These are phyloP conservation scores for Alternaria rosae DNA, from an alignment of 2,329 filamentous ascomycete species.

Conservation along the genomic window DNA sequence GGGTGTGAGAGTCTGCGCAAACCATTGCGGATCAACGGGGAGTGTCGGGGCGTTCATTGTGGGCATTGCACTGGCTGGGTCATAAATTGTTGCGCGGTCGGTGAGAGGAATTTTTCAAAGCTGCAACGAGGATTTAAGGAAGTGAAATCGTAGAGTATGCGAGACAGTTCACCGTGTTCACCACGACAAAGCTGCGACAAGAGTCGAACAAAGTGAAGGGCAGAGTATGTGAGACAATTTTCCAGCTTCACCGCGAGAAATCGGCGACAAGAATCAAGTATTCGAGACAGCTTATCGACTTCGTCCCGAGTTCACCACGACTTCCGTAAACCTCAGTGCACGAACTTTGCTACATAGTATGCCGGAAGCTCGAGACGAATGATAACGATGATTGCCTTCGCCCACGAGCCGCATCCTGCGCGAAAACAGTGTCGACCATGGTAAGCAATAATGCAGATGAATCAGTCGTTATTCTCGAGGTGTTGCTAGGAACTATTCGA, in stretches of 20 bases:
- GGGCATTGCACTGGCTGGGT: not conserved
- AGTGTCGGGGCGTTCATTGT: constrained; percentile 9
- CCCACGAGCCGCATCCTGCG: not conserved
- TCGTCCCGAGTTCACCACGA: not conserved
- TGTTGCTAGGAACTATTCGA: not conserved
- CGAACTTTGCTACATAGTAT: not conserved
- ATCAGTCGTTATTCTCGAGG: not conserved
- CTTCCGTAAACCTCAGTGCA: not conserved
- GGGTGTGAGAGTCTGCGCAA: constrained; percentile 15
- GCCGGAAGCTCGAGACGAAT: not conserved
- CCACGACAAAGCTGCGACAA: not conserved
- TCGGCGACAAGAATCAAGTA: not conserved
- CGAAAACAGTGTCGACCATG: not conserved
- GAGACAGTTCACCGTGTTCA: not conserved
- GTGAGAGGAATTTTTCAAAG: not conserved
- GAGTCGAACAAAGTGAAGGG: not conserved
- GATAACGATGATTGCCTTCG: not conserved
- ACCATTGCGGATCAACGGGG: constrained; percentile 11
- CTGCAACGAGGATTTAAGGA: not conserved
- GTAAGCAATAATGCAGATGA: not conserved
- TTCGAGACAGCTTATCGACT: not conserved
- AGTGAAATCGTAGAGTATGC: not conserved
- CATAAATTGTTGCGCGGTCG: not conserved
- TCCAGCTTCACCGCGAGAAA: not conserved
- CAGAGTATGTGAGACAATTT: not conserved